These are phyloP conservation scores for Polyporus arcularius DNA, from an alignment of 768 basidiomycete species.

Conservation along the genomic window DNA sequence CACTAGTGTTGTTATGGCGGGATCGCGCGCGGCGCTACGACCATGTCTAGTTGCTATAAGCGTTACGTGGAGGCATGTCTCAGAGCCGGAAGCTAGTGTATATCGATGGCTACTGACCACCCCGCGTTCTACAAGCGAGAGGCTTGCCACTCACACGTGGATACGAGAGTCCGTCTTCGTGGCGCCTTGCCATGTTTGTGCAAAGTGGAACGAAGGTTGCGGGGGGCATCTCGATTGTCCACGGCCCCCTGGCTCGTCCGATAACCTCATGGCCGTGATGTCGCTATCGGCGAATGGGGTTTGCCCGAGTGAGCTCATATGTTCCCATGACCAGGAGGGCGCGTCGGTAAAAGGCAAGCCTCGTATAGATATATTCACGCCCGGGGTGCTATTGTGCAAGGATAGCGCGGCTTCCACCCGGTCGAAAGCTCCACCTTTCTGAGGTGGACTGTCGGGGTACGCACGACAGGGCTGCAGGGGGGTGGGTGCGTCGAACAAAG, in stretches of 20 bases:
- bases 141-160: background rate
- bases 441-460: background rate
- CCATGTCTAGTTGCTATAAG: background rate
- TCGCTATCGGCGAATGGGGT: constrained; percentile 4
- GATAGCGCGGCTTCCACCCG: background rate
- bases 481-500: background rate
- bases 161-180: background rate
- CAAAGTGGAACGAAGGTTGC: constrained; percentile 1
- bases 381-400: background rate
- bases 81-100: background rate
- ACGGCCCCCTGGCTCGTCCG: constrained; percentile 11
- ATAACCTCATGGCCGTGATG: constrained; percentile 18
- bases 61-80: background rate
- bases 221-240: background rate
- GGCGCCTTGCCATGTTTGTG: constrained; percentile 13
- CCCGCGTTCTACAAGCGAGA: background rate
- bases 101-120: background rate
- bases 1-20: background rate
- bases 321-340: constrained; percentile 7
- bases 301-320: background rate
- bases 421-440: background rate
- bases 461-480: background rate
- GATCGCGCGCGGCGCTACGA: background rate
- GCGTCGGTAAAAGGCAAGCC: background rate
- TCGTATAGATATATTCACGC: constrained; percentile 6